Percentiles rank a stretch among this genome's conserved stretches.
Evolutionary conservation across 306 rosid genomes (phyloP).

Genomic region (Rosa chinensis): DNA sequence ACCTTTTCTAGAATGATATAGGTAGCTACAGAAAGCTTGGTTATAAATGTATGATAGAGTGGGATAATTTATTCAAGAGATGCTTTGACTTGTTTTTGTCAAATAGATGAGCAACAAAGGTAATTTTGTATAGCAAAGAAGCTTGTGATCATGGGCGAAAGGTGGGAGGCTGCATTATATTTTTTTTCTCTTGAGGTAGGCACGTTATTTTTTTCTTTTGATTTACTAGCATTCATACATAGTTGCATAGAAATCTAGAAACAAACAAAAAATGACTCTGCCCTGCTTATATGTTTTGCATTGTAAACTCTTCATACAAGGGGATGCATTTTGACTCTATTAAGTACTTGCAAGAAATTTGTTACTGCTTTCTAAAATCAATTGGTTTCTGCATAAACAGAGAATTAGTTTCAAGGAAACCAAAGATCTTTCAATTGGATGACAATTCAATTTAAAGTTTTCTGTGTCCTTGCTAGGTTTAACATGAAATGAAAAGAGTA

Average conservation of each 20-base stretch:
- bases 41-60: background rate
- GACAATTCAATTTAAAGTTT: too few relatives aligned
- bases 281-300: background rate
- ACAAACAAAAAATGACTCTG: background rate
- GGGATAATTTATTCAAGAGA: background rate
- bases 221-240: background rate
- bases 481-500: too few relatives aligned
- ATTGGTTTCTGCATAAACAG: slow-evolving; percentile 33
- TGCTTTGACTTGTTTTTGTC: background rate
- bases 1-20: background rate
- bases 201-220: background rate
- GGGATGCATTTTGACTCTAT: background rate
- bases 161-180: slow-evolving; percentile 40
- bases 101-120: slow-evolving; percentile 86
- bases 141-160: slow-evolving; percentile 88
- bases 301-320: too few relatives aligned
- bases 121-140: slow-evolving; percentile 71
- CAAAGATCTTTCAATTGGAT: background rate
- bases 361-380: background rate
- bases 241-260: background rate
- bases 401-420: slow-evolving; percentile 49
- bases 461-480: too few relatives aligned
- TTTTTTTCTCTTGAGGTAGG: slow-evolving; percentile 35
- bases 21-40: background rate
- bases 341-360: background rate